phyloP scores from a whole-genome alignment of 495 filamentous ascomycete species.

The Aspergillus incahuasiensis region DNA sequence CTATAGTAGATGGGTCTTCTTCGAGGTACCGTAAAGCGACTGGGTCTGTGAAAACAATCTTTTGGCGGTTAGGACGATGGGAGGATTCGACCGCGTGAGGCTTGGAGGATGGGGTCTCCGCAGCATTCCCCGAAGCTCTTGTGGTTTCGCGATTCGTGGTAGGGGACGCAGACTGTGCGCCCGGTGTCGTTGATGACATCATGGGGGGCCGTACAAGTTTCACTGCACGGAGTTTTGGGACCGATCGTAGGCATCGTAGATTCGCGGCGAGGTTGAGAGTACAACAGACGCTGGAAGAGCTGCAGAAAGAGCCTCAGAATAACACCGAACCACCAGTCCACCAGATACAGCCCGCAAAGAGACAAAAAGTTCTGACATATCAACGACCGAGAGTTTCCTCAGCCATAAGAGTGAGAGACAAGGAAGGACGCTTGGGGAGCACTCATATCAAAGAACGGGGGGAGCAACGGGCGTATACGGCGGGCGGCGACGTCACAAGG shows the following conservation, averaged over 20 bases:
- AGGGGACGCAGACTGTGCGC: slow-evolving; percentile 18
- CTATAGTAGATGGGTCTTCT: slow-evolving; percentile 72
- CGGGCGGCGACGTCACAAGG: slow-evolving; percentile 19
- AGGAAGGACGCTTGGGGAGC: slow-evolving; percentile 5
- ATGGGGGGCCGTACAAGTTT: slow-evolving; percentile 1
- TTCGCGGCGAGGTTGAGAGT: not conserved
- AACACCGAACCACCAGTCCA: slow-evolving; percentile 26
- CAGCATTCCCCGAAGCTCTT: slow-evolving; percentile 21
- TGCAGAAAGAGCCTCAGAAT: slow-evolving; percentile 17
- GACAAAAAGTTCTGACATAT: slow-evolving; percentile 24
- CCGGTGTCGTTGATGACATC: slow-evolving; percentile 20
- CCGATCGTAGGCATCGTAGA: slow-evolving; percentile 8
- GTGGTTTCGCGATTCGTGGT: slow-evolving; percentile 20
- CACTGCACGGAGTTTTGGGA: slow-evolving; percentile 8
- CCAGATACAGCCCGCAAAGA: slow-evolving; percentile 21
- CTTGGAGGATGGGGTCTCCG: slow-evolving; percentile 23
- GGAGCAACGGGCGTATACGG: slow-evolving; percentile 9
- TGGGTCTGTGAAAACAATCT: slow-evolving; percentile 67
- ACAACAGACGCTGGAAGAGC: not conserved
- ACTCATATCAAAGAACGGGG: slow-evolving; percentile 7
- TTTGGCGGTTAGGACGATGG: slow-evolving; percentile 36
- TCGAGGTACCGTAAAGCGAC: slow-evolving; percentile 82
- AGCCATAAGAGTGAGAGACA: slow-evolving; percentile 5
- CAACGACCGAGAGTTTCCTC: slow-evolving; percentile 13
- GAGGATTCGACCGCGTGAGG: slow-evolving; percentile 19